A percentile compares a stretch with the other conserved stretches of the same genome.
These are phyloP conservation scores for Botrytis byssoidea DNA, from an alignment of 2,329 filamentous ascomycete genomes.

Conservation along the genomic window DNA sequence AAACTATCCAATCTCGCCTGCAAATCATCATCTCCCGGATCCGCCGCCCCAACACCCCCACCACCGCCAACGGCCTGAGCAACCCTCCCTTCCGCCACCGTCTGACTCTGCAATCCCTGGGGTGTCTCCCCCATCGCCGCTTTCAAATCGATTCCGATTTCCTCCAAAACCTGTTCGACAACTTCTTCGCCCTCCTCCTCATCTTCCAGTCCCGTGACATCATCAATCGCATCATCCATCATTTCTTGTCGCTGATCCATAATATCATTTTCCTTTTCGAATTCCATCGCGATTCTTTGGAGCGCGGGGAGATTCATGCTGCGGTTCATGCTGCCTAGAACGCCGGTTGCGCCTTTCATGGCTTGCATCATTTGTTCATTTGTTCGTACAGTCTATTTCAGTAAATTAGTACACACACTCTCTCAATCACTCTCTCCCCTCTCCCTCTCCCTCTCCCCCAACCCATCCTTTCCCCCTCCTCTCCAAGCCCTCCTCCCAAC, in stretches of 20 bases:
- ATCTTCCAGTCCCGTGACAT: conserved; percentile 84
- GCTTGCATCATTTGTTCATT: conserved; percentile 99
- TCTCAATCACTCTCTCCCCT: neutral
- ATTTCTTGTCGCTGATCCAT: conserved; percentile 99
- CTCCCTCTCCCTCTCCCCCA: neutral
- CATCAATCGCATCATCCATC: conserved; percentile 99
- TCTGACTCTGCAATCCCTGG: conserved; percentile 71
- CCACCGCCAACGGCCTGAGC: conserved; percentile 82
- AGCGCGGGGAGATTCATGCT: conserved; percentile 96
- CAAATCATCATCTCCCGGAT: conserved; percentile 79
- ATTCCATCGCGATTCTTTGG: conserved; percentile 97
- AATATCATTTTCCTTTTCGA: conserved; percentile 97
- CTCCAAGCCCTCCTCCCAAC: too few species aligned
- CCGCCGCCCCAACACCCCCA: conserved; percentile 52
- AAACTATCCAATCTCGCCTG: conserved; percentile 91
- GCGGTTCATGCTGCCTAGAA: conserved; percentile 94
- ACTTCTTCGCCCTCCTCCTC: conserved; percentile 97
- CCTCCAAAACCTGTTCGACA: conserved; percentile 92
- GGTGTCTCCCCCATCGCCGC: conserved; percentile 90
- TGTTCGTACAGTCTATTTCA: conserved; percentile 79
- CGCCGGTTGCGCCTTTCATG: conserved; percentile 95
- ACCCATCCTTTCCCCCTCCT: neutral
- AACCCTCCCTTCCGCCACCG: conserved; percentile 72
- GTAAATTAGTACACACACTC: conserved; percentile 1
- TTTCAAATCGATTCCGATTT: conserved; percentile 91